Conservation (phyloP, 2,329 filamentous ascomycete species). For the Fusarium sp. region DNA sequence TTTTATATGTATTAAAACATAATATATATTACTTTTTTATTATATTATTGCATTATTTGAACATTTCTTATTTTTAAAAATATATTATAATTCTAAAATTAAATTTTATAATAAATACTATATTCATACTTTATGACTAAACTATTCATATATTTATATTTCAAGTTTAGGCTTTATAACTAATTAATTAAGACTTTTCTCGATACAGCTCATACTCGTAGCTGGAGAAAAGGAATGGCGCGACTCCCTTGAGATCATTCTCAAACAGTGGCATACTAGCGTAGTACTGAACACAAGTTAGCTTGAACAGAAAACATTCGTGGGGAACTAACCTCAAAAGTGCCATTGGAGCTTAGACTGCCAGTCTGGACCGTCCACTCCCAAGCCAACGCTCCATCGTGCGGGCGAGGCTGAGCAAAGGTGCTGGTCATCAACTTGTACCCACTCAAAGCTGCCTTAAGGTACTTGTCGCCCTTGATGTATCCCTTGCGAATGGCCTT, state of each 20-base stretch:
- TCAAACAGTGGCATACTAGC: constrained; percentile 47
- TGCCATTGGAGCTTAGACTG: constrained; percentile 33
- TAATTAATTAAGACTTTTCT: no score
- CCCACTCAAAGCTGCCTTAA: constrained; percentile 23
- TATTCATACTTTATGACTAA: no score
- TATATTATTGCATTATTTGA: no score
- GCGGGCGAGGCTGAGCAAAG: constrained; percentile 61
- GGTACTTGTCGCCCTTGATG: constrained; percentile 24
- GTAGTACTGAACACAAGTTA: constrained; percentile 43
- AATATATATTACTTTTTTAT: no score
- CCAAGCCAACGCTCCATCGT: constrained; percentile 61
- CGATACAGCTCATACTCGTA: constrained; percentile 42
- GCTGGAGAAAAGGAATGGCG: constrained; percentile 47
- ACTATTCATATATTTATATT: no score
- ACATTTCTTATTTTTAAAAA: no score
- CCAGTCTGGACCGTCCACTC: constrained; percentile 36
- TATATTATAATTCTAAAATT: no score
- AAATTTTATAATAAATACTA: no score
- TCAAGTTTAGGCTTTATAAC: no score
- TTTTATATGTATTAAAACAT: no score
- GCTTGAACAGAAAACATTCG: neutral
- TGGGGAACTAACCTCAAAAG: constrained; percentile 23
- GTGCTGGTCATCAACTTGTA: constrained; percentile 42
- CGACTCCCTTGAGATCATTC: constrained; percentile 48
- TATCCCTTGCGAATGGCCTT: constrained; percentile 27